Percentiles rank a stretch among this genome's conserved stretches.
These are phyloP conservation scores for Dorcoceras hygrometricum DNA, from an alignment of 257 asterid genomes.

Conservation along the genomic window DNA sequence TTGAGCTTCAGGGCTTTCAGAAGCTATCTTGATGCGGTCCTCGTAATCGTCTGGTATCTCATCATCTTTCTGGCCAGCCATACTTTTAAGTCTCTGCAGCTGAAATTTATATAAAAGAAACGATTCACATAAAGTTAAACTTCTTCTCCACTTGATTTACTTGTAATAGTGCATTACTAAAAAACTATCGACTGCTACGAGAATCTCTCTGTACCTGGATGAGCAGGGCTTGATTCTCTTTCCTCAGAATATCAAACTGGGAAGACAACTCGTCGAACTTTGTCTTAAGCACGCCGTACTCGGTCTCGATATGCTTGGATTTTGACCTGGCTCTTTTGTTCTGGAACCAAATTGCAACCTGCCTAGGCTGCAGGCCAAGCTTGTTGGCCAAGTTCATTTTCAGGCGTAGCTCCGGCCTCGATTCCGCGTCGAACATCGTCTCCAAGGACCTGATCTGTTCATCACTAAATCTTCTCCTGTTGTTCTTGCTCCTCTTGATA, in stretches of 20 bases:
- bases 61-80: constrained; percentile 24
- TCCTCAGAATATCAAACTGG: constrained; percentile 46
- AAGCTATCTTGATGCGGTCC: constrained; percentile 21
- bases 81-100: constrained; percentile 51
- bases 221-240: constrained; percentile 58
- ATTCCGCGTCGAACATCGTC: constrained; percentile 51
- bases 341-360: constrained; percentile 92
- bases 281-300: constrained; percentile 48
- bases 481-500: constrained; percentile 26
- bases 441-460: constrained; percentile 68
- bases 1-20: constrained; percentile 29
- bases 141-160: background rate
- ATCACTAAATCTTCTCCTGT: constrained; percentile 58
- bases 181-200: background rate
- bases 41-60: constrained; percentile 28
- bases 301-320: constrained; percentile 60
- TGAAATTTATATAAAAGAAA: constrained; percentile 30
- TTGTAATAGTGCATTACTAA: background rate
- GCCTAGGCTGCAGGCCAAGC: constrained; percentile 79
- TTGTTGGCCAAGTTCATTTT: constrained; percentile 67
- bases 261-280: constrained; percentile 50
- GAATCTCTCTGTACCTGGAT: constrained; percentile 43
- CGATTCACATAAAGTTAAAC: background rate
- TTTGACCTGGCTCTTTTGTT: constrained; percentile 67
- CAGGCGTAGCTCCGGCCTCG: constrained; percentile 64